Percentiles rank a stretch among this genome's conserved stretches.
phyloP scores from a whole-genome alignment of 2,329 filamentous ascomycete genomes.

The Claviceps quebecensis region DNA sequence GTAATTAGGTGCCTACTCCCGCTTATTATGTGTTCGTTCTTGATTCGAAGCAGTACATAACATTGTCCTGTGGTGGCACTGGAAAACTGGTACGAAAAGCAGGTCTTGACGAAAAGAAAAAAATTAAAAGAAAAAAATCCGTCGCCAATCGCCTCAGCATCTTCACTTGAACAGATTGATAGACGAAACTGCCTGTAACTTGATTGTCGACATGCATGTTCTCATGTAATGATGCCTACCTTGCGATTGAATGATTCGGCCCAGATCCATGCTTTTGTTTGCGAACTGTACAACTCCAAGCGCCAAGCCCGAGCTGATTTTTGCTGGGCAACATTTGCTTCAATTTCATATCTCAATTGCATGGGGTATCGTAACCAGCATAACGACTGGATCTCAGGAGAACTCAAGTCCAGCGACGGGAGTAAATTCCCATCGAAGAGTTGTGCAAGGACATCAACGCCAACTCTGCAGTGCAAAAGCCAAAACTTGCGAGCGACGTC shows the following conservation, averaged over 20 bases:
- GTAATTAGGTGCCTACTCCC: no score
- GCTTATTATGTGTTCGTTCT: no score
- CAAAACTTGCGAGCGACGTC: background rate
- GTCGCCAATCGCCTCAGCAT: no score
- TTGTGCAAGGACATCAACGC: background rate
- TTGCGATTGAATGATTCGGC: background rate
- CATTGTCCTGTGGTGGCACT: background rate
- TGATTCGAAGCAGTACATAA: no score
- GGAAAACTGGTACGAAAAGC: background rate
- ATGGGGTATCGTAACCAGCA: conserved; percentile 2
- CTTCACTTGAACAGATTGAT: background rate
- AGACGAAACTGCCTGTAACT: background rate
- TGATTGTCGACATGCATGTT: background rate
- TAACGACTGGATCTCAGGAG: background rate
- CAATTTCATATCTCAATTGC: background rate
- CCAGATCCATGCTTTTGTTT: background rate
- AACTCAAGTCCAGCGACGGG: background rate
- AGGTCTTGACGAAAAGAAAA: background rate
- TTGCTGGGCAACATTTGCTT: background rate
- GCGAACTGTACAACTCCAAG: background rate
- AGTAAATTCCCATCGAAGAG: no score
- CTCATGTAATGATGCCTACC: background rate
- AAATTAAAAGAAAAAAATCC: no score
- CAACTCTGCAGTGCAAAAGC: background rate
- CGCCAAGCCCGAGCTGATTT: background rate